Base-by-base conservation (phyloP, 495 filamentous ascomycete species). In the Xylaria flabelliformis region DNA sequence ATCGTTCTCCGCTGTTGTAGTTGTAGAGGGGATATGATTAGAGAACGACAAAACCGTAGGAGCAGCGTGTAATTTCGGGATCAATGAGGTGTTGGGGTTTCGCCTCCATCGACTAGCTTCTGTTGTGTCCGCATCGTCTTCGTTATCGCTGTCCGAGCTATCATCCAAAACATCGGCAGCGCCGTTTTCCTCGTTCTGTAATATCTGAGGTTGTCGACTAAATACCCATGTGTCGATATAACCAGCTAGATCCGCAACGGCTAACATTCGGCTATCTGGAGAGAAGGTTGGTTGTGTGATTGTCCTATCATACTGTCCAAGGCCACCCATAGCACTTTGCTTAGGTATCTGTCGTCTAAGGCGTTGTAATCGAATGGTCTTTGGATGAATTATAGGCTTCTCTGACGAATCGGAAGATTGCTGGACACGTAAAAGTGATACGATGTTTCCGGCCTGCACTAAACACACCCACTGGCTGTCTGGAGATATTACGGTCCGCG, bases 141-240 rank as follows among this genome's bases (percentile, higher is more conserved):
- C 86, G 3, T 85, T 85, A 19, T 85, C 86, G 13, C 87, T 88
- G 21, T 85, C 87, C 32, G 86, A 86, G n/a, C 78, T 82, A 13
- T 74, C 65, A 10, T 81, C 79, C n/a, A 77, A 78, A 10, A 73
- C 75, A 50, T 78, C 73, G 61, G 65, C 70, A 8, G 72, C 72
- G 17, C 76, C 80, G 56, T 78, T 78, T 78, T 80, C 62, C 39
- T 71, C 63, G 64, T 82, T 81, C 66, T 77, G 69, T 46, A 78
- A 64, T 68, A 85, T 85, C 50, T 84, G 86, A 70, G 88, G 85
- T 17, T 71, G 32, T 12, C 56, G 21, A 24, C 64, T 51, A 39
- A 98, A 80, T 5, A 92, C 80, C 90, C 94, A 99, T 17, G 90
- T 93, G 77, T 98, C 95, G 39, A 99, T 86, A 79, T 90, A 92